Conservation (phyloP, 169 alveolate species). For the Eimeria sp. region DNA sequence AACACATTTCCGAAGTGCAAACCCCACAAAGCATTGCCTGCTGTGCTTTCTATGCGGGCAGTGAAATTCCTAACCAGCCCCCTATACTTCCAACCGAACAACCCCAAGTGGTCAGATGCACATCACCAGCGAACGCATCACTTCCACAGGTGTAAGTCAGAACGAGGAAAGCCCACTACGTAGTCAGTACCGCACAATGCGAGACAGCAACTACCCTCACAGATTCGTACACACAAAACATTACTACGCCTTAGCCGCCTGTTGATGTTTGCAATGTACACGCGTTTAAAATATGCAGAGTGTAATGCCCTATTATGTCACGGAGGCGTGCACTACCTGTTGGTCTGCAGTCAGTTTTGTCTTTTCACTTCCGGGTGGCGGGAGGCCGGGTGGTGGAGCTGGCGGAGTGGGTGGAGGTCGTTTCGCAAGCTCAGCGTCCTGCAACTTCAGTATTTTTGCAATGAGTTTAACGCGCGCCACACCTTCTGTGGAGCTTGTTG, state of each 20-base stretch:
- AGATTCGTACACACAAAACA: not conserved
- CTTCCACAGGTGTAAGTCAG: not conserved
- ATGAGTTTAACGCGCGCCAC: constrained; percentile 74
- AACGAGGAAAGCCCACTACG: not conserved
- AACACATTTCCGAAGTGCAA: not conserved
- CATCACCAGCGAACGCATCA: not conserved
- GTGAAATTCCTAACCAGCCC: not conserved
- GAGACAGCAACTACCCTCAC: not conserved
- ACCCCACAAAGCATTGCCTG: not conserved
- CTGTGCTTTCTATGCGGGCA: too few relatives aligned
- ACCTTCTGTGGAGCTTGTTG: constrained; percentile 68
- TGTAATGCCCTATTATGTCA: not conserved
- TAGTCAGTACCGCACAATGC: not conserved
- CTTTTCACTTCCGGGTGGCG: constrained; percentile 52
- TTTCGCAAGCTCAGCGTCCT: constrained; percentile 60
- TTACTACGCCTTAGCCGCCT: not conserved
- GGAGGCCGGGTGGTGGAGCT: constrained; percentile 53
- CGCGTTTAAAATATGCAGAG: not conserved
- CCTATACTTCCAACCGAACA: not conserved
- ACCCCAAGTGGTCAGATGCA: not conserved
- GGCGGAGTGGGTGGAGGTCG: constrained; percentile 68
- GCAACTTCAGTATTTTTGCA: constrained; percentile 67
- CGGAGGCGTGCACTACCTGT: not conserved
- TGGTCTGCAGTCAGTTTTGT: constrained; percentile 61
- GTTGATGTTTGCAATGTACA: not conserved